Evolutionary conservation across 2,329 filamentous ascomycete genomes (phyloP).

Genomic region (Pestalotiopsis sp.): DNA sequence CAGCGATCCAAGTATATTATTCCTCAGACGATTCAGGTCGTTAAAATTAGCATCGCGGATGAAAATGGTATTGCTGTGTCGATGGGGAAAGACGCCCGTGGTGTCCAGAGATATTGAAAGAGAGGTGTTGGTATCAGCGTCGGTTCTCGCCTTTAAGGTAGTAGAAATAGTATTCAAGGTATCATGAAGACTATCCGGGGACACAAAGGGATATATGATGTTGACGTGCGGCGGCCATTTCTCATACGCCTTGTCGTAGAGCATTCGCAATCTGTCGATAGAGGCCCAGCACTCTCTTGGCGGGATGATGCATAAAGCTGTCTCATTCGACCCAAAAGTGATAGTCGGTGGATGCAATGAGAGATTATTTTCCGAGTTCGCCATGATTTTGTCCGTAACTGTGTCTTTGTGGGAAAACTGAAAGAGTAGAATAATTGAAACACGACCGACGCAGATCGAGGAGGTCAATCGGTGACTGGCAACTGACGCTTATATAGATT

Average conservation of each 20-base stretch:
- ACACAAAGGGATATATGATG: constrained; percentile 67
- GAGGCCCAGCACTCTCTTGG: constrained; percentile 48
- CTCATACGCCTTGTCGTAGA: constrained; percentile 63
- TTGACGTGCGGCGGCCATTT: constrained; percentile 72
- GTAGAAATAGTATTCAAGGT: constrained; percentile 44
- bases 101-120: constrained; percentile 39
- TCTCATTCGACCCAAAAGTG: constrained; percentile 49
- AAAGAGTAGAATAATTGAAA: neutral
- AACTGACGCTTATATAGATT: neutral
- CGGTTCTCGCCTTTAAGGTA: too few species aligned
- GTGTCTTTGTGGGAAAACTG: neutral
- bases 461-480: neutral
- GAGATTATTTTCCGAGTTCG: neutral
- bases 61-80: constrained; percentile 53
- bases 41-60: constrained; percentile 35
- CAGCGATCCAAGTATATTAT: constrained; percentile 38
- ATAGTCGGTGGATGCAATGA: neutral
- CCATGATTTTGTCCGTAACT: neutral
- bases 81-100: constrained; percentile 51
- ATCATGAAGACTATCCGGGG: constrained; percentile 43
- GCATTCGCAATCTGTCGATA: constrained; percentile 57
- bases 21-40: constrained; percentile 36
- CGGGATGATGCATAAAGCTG: constrained; percentile 63
- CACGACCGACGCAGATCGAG: neutral
- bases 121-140: constrained; percentile 11